These are phyloP conservation scores for Aspergillus nomiae DNA, from an alignment of 2,329 filamentous ascomycete genomes.

Conservation along the genomic window DNA sequence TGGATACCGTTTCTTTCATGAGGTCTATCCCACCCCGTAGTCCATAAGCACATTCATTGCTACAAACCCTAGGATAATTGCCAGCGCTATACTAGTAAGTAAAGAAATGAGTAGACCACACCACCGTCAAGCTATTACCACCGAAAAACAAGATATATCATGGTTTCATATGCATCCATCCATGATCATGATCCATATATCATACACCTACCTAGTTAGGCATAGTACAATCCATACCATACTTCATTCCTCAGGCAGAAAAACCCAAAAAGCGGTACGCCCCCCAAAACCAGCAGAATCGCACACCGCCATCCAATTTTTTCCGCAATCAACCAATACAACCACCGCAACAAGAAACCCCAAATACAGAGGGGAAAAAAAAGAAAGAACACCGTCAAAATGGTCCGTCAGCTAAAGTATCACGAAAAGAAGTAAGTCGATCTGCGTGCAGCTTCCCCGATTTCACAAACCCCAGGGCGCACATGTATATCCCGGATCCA, in stretches of 20 bases:
- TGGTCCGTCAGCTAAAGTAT: constrained; percentile 95
- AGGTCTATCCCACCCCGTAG: neutral
- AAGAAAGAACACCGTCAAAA: constrained; percentile 46
- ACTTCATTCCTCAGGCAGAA: neutral
- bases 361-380: neutral
- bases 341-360: neutral
- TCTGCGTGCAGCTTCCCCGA: neutral
- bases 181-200: too few relatives aligned
- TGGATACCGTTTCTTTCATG: too few relatives aligned
- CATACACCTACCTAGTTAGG: neutral
- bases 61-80: neutral
- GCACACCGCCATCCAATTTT: constrained; percentile 11
- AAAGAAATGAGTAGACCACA: neutral
- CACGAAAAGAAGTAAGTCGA: constrained; percentile 77
- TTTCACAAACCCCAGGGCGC: too few relatives aligned
- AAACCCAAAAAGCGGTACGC: neutral
- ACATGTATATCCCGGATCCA: too few relatives aligned
- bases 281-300: neutral
- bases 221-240: neutral
- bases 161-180: too few relatives aligned
- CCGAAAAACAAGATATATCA: too few relatives aligned
- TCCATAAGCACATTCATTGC: neutral
- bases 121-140: too few relatives aligned
- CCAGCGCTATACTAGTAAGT: neutral
- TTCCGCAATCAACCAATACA: neutral